Evolutionary conservation across 306 rosid species (phyloP).

Genomic region (Argentina anserina): DNA sequence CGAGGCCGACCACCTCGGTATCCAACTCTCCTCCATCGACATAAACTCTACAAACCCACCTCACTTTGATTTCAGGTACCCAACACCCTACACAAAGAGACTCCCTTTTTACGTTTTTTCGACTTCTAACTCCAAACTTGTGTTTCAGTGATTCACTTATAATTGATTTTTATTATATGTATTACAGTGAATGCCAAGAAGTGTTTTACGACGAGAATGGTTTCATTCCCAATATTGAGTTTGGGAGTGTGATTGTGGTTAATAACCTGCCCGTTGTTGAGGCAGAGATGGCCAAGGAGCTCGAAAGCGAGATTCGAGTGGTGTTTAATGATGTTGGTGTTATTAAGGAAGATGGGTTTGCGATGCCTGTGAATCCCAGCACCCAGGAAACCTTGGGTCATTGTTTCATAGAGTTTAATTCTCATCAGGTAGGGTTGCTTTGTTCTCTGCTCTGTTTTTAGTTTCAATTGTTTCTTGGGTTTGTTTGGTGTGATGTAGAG

Average conservation of each 20-base stretch:
- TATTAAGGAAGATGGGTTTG: conserved; percentile 17
- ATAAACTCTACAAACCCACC: conserved; percentile 12
- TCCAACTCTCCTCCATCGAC: conserved; percentile 22
- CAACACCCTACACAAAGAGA: neutral
- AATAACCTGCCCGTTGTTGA: conserved; percentile 13
- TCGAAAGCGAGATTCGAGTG: conserved; percentile 22
- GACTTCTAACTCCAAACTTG: neutral
- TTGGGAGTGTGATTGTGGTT: conserved; percentile 15
- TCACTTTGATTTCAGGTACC: conserved; percentile 5
- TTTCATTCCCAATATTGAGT: conserved; percentile 8
- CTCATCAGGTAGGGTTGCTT: conserved; percentile 26
- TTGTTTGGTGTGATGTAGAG: neutral
- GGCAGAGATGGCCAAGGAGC: conserved; percentile 2
- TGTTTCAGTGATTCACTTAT: neutral
- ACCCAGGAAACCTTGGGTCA: conserved; percentile 20
- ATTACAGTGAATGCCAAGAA: neutral
- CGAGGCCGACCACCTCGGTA: conserved; percentile 7
- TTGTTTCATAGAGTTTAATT: conserved; percentile 22
- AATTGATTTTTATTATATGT: too few relatives aligned
- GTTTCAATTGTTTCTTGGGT: neutral
- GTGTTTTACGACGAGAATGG: conserved; percentile 26
- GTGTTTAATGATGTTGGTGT: conserved; percentile 16
- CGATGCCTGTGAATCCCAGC: conserved; percentile 22
- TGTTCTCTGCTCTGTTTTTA: neutral
- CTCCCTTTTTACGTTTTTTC: too few relatives aligned